Percentiles rank a stretch among this genome's conserved stretches.
These are phyloP conservation scores for Chlorociboria aeruginascens DNA, from an alignment of 495 filamentous ascomycete species.

Conservation along the genomic window DNA sequence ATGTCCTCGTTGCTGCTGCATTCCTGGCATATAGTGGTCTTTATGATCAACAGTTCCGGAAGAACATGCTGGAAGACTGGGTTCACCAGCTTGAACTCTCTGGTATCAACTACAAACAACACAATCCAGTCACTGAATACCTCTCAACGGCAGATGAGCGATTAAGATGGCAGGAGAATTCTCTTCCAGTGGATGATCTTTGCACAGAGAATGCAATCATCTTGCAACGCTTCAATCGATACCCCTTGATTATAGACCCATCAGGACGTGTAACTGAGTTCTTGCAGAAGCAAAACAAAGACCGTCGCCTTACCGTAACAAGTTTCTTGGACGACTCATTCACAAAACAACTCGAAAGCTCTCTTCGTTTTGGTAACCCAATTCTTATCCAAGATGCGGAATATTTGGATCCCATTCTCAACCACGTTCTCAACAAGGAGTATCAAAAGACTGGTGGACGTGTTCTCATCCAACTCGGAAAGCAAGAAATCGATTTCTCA, in stretches of 20 bases:
- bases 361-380: conserved; percentile 92
- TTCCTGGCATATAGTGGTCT: conserved; percentile 97
- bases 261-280: conserved; percentile 92
- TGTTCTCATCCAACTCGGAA: conserved; percentile 95
- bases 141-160: conserved; percentile 94
- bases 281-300: conserved; percentile 84
- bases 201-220: conserved; percentile 99
- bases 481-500: conserved; percentile 98
- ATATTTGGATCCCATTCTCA: conserved; percentile 91
- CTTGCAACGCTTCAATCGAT: conserved; percentile 93
- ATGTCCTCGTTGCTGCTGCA: conserved; percentile 86
- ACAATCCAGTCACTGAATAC: conserved; percentile 92
- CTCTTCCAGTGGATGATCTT: conserved; percentile 95
- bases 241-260: conserved; percentile 95
- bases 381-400: conserved; percentile 98
- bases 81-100: conserved; percentile 80
- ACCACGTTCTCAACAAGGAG: conserved; percentile 98
- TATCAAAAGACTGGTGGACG: conserved; percentile 99
- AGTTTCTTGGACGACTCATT: conserved; percentile 98
- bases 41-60: conserved; percentile 96
- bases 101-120: conserved; percentile 81
- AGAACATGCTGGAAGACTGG: conserved; percentile 97
- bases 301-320: conserved; percentile 87
- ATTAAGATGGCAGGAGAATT: conserved; percentile 85
- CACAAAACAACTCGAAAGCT: conserved; percentile 93